phyloP scores from a whole-genome alignment of 2,329 filamentous ascomycete species.

The Fusarium nanum region DNA sequence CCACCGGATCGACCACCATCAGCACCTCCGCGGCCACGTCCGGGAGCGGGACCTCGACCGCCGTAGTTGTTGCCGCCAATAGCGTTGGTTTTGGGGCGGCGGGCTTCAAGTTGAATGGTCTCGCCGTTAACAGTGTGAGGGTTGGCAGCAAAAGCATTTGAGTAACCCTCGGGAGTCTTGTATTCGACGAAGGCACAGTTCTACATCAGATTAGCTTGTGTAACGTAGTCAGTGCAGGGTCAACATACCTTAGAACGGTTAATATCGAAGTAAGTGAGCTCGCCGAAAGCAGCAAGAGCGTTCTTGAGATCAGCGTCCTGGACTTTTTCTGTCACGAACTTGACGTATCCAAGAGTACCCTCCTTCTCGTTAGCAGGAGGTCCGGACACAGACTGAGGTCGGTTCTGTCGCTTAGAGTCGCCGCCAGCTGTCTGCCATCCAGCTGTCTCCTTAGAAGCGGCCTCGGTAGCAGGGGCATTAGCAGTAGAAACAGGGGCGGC shows the following conservation, averaged over 20 bases:
- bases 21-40: constrained; percentile 74
- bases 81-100: constrained; percentile 78
- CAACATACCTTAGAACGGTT: constrained; percentile 81
- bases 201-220: constrained; percentile 58
- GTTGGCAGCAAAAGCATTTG: constrained; percentile 84
- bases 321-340: constrained; percentile 93
- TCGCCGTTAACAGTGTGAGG: constrained; percentile 87
- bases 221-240: background rate
- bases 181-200: constrained; percentile 99
- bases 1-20: constrained; percentile 70
- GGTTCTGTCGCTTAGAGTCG: constrained; percentile 86
- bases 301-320: constrained; percentile 77
- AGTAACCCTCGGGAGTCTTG: constrained; percentile 81
- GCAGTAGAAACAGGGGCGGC: constrained; percentile 52
- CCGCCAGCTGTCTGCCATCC: constrained; percentile 89
- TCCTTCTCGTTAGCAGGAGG: constrained; percentile 74
- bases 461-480: constrained; percentile 55
- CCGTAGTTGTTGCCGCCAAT: constrained; percentile 77
- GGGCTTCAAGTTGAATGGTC: constrained; percentile 87
- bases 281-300: constrained; percentile 77
- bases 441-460: constrained; percentile 61
- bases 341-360: constrained; percentile 87
- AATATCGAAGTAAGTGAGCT: constrained; percentile 79
- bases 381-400: constrained; percentile 73
- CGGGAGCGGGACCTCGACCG: constrained; percentile 69